Base-by-base conservation (phyloP, 148 eudicot genomes). In the Rhododendron williamsianum region DNA sequence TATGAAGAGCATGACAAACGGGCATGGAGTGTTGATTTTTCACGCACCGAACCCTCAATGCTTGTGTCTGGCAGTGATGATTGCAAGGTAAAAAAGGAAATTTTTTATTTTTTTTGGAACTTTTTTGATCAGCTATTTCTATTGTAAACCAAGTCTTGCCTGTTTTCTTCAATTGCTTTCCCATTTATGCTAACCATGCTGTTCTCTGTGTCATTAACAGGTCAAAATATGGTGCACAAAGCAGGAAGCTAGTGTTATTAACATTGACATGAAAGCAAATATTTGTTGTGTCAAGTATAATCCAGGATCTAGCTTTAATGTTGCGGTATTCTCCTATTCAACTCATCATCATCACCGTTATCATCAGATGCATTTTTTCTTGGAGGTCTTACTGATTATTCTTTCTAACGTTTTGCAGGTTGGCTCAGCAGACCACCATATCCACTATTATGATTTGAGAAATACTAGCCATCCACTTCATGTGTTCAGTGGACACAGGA, bases 41-140 rank as follows among this genome's bases (percentile, higher is more conserved):
- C 94, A 23, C 88, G 89, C 82, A 92, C 91, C 30, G 94, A 94
- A 85, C 96, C 94, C 84, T 89, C 94, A 15, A 92, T 91, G 96
- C 96, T 94, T 87, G 93, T 94, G 43, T 94, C 94, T 69, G 96
- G 96, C 81, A 92, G 94, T 89, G 96, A 94, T 84, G 96, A 94
- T 84, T 90, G 96, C 83, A 94, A 91, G 94, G 96, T 91, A 91
- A 54, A 51, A 30, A 78, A 12, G 18, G 60, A 35, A 33, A 6
- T 21, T 9, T 4, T 13, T 27, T 69, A 23, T 6, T 2, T 1
- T 71, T 9, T 30, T 33, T 9, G 1, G 0, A 71, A 71, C 19
- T 30, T 71, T 41, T 30, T 71, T 30, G 36, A 33, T 71, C 38
- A 30, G 38, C 76, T 69, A 67, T 23, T 76, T 52, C 30, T n/a